Percentiles rank a stretch among this genome's conserved stretches.
Conservation (phyloP, 768 basidiomycete genomes). For the Tricholomella constricta region DNA sequence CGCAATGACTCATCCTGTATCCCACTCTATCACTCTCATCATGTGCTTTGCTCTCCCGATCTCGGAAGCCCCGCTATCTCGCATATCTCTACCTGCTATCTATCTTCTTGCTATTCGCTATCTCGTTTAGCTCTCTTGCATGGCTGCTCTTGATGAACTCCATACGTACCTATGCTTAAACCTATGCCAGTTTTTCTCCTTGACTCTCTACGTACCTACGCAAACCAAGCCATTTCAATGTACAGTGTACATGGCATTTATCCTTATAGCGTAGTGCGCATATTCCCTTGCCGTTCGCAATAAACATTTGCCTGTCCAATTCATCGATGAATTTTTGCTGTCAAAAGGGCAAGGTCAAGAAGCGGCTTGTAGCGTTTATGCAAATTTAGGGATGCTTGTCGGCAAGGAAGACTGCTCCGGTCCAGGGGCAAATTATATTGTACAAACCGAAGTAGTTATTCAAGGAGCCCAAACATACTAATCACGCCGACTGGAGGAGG, state of each 20-base stretch:
- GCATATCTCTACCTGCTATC: conserved; percentile 12
- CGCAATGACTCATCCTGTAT: conserved; percentile 9
- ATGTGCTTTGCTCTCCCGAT: conserved; percentile 6
- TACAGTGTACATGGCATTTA: neutral
- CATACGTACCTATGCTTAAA: conserved; percentile 10
- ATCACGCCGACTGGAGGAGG: conserved; percentile 68
- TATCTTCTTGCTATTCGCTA: conserved; percentile 8
- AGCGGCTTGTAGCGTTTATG: too few relatives aligned
- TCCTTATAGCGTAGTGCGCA: neutral
- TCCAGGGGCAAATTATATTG: neutral
- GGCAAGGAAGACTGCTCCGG: neutral
- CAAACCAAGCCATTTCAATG: neutral
- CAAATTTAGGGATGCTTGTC: too few relatives aligned
- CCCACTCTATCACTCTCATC: conserved; percentile 10
- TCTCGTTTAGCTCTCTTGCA: conserved; percentile 19
- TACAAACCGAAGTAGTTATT: conserved; percentile 23
- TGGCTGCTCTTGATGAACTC: conserved; percentile 12
- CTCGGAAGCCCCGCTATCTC: conserved; percentile 5
- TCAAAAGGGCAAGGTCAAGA: too few relatives aligned
- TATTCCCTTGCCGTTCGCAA: neutral
- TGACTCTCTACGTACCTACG: conserved; percentile 1
- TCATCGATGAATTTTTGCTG: neutral
- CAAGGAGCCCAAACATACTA: conserved; percentile 66
- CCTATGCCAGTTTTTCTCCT: conserved; percentile 5
- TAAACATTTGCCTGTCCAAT: neutral